These are phyloP conservation scores for Emericellopsis atlantica DNA, from an alignment of 2,329 filamentous ascomycete species.

Conservation along the genomic window DNA sequence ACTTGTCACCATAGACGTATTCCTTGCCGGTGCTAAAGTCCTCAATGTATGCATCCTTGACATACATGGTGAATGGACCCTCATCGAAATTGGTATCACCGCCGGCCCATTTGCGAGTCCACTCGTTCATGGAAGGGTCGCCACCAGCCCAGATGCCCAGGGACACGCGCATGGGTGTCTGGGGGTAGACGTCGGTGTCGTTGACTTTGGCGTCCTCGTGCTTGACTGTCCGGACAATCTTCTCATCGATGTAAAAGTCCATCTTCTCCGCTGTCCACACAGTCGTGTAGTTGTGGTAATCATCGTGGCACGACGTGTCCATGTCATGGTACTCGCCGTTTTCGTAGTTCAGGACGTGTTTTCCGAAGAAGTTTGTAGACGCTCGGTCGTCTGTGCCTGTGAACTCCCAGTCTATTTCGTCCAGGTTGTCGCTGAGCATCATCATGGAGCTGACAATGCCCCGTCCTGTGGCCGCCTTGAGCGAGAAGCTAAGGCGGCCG, in stretches of 20 bases:
- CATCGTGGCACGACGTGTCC: constrained; percentile 36
- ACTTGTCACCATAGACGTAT: constrained; percentile 51
- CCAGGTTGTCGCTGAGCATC: constrained; percentile 69
- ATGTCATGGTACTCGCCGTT: constrained; percentile 48
- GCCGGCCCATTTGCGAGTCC: constrained; percentile 58
- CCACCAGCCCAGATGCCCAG: constrained; percentile 56
- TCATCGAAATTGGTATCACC: constrained; percentile 52
- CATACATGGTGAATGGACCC: constrained; percentile 62
- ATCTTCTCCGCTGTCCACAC: constrained; percentile 57
- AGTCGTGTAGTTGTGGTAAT: constrained; percentile 66
- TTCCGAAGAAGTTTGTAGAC: constrained; percentile 69
- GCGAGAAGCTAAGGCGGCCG: constrained; percentile 62
- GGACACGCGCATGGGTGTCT: constrained; percentile 62
- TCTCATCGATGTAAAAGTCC: constrained; percentile 59
- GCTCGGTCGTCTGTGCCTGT: constrained; percentile 55
- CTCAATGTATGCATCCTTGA: constrained; percentile 44
- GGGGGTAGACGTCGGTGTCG: constrained; percentile 53
- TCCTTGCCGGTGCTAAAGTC: constrained; percentile 50
- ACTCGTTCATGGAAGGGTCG: constrained; percentile 37
- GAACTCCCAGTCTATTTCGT: constrained; percentile 84
- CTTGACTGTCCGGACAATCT: constrained; percentile 48
- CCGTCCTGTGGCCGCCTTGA: constrained; percentile 62
- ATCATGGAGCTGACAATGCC: constrained; percentile 78
- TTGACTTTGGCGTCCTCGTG: constrained; percentile 37
- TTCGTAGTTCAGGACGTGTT: constrained; percentile 51